A percentile compares a stretch with the other conserved stretches of the same genome.
Evolutionary conservation across 768 basidiomycete species (phyloP).

Genomic region (Erythrobasidium yunnanense): DNA sequence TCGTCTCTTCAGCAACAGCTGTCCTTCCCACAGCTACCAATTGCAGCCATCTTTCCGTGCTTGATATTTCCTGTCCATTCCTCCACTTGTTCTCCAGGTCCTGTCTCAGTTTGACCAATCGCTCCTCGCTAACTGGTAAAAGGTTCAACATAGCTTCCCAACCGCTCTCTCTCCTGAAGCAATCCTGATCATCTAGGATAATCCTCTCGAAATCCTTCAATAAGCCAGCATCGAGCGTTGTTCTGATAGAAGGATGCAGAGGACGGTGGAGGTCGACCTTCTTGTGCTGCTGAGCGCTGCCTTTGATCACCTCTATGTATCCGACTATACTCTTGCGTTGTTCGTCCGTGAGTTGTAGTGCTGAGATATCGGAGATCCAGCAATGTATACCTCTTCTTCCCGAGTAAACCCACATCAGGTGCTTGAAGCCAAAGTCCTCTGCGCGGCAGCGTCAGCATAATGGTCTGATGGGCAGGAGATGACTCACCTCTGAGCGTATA

Average conservation of each 20-base stretch:
- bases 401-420: conserved; percentile 95
- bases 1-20: conserved; percentile 11
- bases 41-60: conserved; percentile 12
- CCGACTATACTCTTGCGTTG: conserved; percentile 75
- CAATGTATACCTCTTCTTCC: conserved; percentile 96
- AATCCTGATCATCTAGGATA: conserved; percentile 71
- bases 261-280: conserved; percentile 59
- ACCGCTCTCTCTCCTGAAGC: conserved; percentile 59
- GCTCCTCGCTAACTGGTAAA: conserved; percentile 51
- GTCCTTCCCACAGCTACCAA: neutral
- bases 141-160: conserved; percentile 64
- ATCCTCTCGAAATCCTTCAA: conserved; percentile 54
- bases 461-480: neutral
- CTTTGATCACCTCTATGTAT: conserved; percentile 71
- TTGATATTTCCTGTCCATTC: conserved; percentile 14
- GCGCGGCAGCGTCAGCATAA: neutral
- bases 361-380: conserved; percentile 85
- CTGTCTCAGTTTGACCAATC: conserved; percentile 41
- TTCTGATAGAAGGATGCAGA: conserved; percentile 61
- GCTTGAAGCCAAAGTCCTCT: conserved; percentile 79
- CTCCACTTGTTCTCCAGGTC: conserved; percentile 19
- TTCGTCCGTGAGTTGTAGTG: conserved; percentile 81
- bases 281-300: conserved; percentile 68
- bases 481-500: conserved; percentile 52
- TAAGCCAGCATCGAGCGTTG: conserved; percentile 38